A percentile compares a stretch with the other conserved stretches of the same genome.
Conservation (phyloP, 768 basidiomycete species). For the Phylloporus arenicola region DNA sequence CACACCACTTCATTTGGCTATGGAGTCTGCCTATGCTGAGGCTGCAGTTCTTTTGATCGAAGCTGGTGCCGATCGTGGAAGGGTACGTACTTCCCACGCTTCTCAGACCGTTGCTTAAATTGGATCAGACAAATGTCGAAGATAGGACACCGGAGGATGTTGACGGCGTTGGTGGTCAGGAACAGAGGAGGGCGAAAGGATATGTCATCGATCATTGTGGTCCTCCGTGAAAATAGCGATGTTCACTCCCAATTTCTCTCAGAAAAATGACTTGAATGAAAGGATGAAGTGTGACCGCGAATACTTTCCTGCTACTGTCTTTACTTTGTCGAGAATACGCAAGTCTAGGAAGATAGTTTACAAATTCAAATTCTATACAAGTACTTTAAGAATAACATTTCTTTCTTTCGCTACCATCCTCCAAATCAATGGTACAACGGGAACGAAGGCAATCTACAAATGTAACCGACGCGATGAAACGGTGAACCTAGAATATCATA, state of each 20-base stretch:
- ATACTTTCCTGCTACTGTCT: too few relatives aligned
- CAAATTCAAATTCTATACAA: background rate
- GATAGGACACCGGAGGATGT: constrained; percentile 83
- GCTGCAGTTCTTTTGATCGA: constrained; percentile 88
- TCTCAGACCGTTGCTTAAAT: constrained; percentile 1
- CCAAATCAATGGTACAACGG: constrained; percentile 8
- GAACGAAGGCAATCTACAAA: constrained; percentile 8
- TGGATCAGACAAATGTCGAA: constrained; percentile 70
- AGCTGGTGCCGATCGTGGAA: constrained; percentile 87
- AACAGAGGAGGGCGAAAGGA: constrained; percentile 73
- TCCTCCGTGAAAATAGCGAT: constrained; percentile 12
- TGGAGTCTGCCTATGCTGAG: constrained; percentile 94
- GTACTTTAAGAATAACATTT: background rate
- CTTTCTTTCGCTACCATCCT: constrained; percentile 1
- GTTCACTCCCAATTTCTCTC: too few relatives aligned
- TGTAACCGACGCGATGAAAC: background rate
- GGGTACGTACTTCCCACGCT: constrained; percentile 47
- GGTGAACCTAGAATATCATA: constrained; percentile 1
- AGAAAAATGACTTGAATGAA: too few relatives aligned
- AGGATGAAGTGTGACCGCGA: too few relatives aligned
- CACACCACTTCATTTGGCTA: constrained; percentile 92
- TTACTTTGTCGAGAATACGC: too few relatives aligned
- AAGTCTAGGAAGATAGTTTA: background rate
- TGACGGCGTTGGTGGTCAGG: constrained; percentile 81
- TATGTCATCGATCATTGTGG: constrained; percentile 78